A percentile compares a stretch with the other conserved stretches of the same genome.
These are phyloP conservation scores for sorghum (Sorghum bicolor) DNA, from an alignment of 176 grass and related monocot species.

Conservation along the genomic window DNA sequence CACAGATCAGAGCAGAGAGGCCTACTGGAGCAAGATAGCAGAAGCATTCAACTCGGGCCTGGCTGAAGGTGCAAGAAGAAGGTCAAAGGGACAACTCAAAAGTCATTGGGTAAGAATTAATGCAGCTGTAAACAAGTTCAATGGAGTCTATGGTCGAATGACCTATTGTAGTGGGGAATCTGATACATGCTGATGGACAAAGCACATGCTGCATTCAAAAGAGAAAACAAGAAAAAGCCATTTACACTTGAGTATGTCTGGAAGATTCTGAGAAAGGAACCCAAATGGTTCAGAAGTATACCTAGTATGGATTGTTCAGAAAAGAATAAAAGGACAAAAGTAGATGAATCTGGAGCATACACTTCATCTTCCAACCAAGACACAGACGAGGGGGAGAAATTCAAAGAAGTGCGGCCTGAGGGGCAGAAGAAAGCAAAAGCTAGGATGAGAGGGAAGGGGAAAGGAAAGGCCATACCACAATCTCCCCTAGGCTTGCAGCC, in stretches of 20 bases:
- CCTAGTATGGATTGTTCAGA: neutral
- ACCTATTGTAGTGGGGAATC: too few species aligned
- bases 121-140: too few species aligned
- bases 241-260: neutral
- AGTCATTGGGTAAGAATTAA: too few species aligned
- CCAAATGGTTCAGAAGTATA: neutral
- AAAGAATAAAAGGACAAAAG: neutral
- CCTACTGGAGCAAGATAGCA: too few species aligned
- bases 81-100: too few species aligned
- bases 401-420: neutral
- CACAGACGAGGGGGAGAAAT: neutral
- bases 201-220: neutral
- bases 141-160: too few species aligned
- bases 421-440: neutral
- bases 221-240: neutral
- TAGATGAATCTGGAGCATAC: neutral
- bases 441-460: neutral
- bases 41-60: too few species aligned
- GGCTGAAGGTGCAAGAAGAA: too few species aligned
- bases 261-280: neutral
- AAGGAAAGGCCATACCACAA: neutral
- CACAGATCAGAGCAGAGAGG: too few species aligned
- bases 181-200: neutral
- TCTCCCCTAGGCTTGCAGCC: neutral
- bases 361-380: neutral